These are phyloP conservation scores for Ophiostoma sp. DNA, from an alignment of 2,329 filamentous ascomycete species.

Conservation along the genomic window DNA sequence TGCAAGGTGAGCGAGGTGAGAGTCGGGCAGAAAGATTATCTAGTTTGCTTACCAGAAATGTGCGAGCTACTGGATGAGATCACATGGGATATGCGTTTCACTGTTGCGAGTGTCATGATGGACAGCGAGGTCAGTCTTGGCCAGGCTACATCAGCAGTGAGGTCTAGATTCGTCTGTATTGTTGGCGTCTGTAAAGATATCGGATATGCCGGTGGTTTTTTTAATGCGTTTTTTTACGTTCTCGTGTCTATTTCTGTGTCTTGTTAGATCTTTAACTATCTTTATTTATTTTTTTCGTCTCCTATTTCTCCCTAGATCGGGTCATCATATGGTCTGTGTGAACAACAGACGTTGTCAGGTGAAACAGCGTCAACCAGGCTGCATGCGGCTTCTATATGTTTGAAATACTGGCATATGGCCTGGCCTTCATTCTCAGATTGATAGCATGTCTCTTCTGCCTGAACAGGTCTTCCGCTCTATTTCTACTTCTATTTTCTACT, in stretches of 20 bases:
- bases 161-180: neutral
- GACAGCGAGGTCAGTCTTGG: neutral
- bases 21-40: constrained; percentile 4
- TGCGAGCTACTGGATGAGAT: neutral
- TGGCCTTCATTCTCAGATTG: neutral
- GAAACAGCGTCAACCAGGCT: constrained; percentile 3
- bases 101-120: neutral
- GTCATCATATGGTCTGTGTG: neutral
- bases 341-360: neutral
- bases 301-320: neutral
- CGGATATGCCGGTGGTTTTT: neutral
- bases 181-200: neutral
- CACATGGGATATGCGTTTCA: neutral
- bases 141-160: neutral
- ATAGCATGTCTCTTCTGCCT: neutral
- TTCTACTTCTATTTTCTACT: constrained; percentile 1
- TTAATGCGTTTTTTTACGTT: neutral
- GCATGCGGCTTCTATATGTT: neutral
- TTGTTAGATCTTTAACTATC: neutral
- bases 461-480: neutral
- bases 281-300: neutral
- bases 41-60: neutral
- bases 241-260: neutral
- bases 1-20: constrained; percentile 10
- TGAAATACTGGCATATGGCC: neutral